Evolutionary conservation across 805 yeast species (phyloP).

Genomic region (Wickerhamomyces subpelliculosus): DNA sequence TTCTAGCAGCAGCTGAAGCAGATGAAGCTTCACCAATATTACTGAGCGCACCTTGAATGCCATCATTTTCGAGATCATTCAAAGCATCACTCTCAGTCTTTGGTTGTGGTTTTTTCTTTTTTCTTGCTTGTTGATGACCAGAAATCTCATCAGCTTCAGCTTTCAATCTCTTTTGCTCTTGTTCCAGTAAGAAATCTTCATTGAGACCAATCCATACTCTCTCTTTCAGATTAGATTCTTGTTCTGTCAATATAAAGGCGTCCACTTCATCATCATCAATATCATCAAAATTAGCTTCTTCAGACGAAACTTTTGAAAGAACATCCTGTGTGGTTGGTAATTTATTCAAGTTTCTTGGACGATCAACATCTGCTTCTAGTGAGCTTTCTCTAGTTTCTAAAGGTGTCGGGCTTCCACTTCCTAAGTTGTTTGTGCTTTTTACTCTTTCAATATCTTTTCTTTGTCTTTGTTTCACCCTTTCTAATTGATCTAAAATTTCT

Average conservation of each 20-base stretch:
- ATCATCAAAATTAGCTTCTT: slow-evolving; percentile 59
- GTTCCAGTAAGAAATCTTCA: slow-evolving; percentile 77
- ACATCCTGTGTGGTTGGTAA: slow-evolving; percentile 55
- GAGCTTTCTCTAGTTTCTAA: slow-evolving; percentile 5
- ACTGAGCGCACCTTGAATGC: slow-evolving; percentile 35
- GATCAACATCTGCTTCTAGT: slow-evolving; percentile 29
- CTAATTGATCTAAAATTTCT: slow-evolving; percentile 22
- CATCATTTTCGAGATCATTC: slow-evolving; percentile 24
- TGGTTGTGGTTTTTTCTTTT: slow-evolving; percentile 34
- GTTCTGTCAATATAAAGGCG: slow-evolving; percentile 51
- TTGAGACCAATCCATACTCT: slow-evolving; percentile 87
- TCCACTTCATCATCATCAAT: slow-evolving; percentile 80
- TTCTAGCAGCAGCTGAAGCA: slow-evolving; percentile 76
- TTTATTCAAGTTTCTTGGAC: slow-evolving; percentile 48
- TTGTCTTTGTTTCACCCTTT: slow-evolving; percentile 22
- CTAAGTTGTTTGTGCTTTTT: slow-evolving; percentile 13
- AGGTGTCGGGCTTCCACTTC: slow-evolving; percentile 9
- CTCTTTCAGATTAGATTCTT: slow-evolving; percentile 69
- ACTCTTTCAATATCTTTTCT: slow-evolving; percentile 12
- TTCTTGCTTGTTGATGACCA: slow-evolving; percentile 59
- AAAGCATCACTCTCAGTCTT: slow-evolving; percentile 25
- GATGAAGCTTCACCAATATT: slow-evolving; percentile 39
- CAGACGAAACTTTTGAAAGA: slow-evolving; percentile 47
- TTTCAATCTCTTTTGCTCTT: slow-evolving; percentile 77
- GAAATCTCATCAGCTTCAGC: slow-evolving; percentile 81